Percentiles rank a stretch among this genome's conserved stretches.
Evolutionary conservation across 257 asterid genomes (phyloP).

Genomic region (Marsdenia floribunda): DNA sequence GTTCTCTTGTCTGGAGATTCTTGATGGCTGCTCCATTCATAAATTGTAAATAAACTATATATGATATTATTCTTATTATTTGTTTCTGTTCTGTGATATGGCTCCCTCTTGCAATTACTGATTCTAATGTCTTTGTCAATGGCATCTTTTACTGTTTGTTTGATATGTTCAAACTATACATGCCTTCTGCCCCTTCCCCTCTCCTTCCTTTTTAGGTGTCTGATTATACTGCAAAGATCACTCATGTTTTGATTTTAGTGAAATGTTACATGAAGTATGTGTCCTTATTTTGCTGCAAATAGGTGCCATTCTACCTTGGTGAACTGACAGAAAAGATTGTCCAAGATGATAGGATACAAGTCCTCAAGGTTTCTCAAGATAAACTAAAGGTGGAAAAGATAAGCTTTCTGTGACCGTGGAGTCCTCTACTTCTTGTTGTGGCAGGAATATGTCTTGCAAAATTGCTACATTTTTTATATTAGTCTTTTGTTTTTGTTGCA

Average conservation of each 20-base stretch:
- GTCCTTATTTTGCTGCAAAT: conserved; percentile 12
- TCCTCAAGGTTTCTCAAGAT: conserved; percentile 68
- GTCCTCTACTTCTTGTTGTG: neutral
- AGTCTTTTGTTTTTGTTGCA: conserved; percentile 17
- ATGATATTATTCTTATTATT: neutral
- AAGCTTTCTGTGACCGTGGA: neutral
- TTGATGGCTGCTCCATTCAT: neutral
- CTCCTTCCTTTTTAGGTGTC: neutral
- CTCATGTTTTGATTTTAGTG: neutral
- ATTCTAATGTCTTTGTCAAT: neutral
- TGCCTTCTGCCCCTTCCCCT: neutral
- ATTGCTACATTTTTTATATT: neutral
- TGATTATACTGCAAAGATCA: neutral
- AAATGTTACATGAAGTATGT: neutral
- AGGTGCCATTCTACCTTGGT: conserved; percentile 86
- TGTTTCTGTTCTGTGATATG: neutral
- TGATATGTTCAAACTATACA: neutral
- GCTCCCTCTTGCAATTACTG: neutral
- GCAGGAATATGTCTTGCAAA: neutral
- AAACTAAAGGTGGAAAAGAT: conserved; percentile 62
- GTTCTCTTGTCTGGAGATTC: neutral
- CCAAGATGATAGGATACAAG: conserved; percentile 60
- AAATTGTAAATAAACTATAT: too few species aligned
- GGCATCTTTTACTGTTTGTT: neutral
- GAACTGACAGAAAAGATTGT: conserved; percentile 68